phyloP scores from a whole-genome alignment of 1,139 yeast genomes.

The Debaryomyces sp. region DNA sequence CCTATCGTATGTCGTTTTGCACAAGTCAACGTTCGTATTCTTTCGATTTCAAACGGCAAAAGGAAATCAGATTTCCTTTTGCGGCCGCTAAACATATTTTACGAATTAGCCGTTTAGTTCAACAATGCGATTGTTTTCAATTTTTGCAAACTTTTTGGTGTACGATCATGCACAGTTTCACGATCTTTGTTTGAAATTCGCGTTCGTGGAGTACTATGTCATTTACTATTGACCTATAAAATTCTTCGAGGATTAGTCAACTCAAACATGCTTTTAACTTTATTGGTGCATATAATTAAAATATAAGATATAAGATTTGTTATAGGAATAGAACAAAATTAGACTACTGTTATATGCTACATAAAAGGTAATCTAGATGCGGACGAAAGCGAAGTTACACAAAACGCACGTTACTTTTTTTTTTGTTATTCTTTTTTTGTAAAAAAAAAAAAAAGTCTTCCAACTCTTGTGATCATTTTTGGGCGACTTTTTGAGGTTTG shows the following conservation, averaged over 20 bases:
- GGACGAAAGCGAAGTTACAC: neutral
- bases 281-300: neutral
- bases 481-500: neutral
- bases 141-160: neutral
- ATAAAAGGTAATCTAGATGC: neutral
- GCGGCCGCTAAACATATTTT: neutral
- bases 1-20: neutral
- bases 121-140: neutral
- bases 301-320: neutral
- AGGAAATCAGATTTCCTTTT: constrained; percentile 1
- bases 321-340: neutral
- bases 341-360: neutral
- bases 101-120: constrained; percentile 1
- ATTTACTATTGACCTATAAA: neutral
- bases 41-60: neutral
- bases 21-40: neutral
- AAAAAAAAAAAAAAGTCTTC: neutral
- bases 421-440: neutral
- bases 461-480: neutral
- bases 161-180: constrained; percentile 1
- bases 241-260: neutral
- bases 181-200: neutral
- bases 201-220: neutral
- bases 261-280: neutral
- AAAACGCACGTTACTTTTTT: neutral